These are phyloP conservation scores for Eucalyptus marginata DNA, from an alignment of 345 rosid genomes.

Conservation along the genomic window DNA sequence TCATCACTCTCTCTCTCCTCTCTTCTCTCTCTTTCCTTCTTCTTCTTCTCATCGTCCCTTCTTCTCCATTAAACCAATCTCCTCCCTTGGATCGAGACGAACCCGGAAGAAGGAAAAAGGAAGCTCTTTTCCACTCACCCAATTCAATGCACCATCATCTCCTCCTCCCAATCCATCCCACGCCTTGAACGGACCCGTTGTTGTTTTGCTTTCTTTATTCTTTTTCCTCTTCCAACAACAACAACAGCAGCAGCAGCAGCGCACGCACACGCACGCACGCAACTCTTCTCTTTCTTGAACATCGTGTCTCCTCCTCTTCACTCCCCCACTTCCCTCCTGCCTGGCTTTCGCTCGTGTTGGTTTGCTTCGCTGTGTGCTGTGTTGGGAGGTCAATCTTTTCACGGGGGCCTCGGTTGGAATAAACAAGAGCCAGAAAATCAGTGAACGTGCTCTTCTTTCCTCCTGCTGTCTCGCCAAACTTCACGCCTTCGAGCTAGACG, in stretches of 20 bases:
- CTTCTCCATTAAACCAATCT: neutral
- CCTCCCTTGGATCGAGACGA: neutral
- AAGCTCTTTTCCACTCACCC: neutral
- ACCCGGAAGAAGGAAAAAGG: neutral
- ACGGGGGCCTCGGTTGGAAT: neutral
- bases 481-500: constrained; percentile 31
- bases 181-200: neutral
- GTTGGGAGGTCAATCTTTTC: neutral
- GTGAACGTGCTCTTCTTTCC: constrained; percentile 48
- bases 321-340: neutral
- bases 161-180: neutral
- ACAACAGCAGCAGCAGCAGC: neutral
- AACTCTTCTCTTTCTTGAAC: neutral
- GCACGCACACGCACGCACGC: neutral
- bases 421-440: constrained; percentile 3
- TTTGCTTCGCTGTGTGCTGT: constrained; percentile 34
- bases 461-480: constrained; percentile 14
- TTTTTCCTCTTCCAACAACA: neutral
- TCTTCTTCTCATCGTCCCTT: neutral
- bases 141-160: neutral
- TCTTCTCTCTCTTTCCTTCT: neutral
- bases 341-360: neutral
- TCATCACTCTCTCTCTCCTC: neutral
- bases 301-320: neutral
- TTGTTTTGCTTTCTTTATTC: neutral